Evolutionary conservation across 2,329 filamentous ascomycete species (phyloP).

Genomic region (Scedosporium dehoogii): DNA sequence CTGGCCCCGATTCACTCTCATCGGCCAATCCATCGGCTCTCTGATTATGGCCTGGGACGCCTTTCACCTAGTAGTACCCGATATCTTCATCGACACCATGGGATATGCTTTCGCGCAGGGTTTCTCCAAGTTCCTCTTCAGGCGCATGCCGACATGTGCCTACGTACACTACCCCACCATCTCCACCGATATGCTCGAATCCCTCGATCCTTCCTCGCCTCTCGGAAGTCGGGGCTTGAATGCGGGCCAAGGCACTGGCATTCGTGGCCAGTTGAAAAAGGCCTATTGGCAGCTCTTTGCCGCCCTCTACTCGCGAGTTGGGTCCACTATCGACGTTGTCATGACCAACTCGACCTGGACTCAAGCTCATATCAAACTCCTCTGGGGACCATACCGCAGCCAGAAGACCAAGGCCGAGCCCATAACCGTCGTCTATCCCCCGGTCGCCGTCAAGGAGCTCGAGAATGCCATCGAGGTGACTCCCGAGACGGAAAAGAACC

Average conservation of each 20-base stretch:
- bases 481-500: conserved; percentile 53
- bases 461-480: conserved; percentile 65
- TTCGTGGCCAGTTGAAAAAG: conserved; percentile 62
- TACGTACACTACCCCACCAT: conserved; percentile 99
- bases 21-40: conserved; percentile 89
- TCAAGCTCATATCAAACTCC: conserved; percentile 64
- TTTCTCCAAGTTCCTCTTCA: conserved; percentile 74
- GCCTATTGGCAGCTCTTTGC: conserved; percentile 85
- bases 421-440: conserved; percentile 78
- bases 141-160: conserved; percentile 69
- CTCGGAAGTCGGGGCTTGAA: conserved; percentile 65
- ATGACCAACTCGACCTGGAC: conserved; percentile 99
- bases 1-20: conserved; percentile 85
- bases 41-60: conserved; percentile 83
- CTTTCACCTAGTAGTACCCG: conserved; percentile 81
- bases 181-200: conserved; percentile 91
- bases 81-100: conserved; percentile 96
- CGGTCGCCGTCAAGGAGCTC: conserved; percentile 81
- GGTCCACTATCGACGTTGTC: conserved; percentile 77
- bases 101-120: conserved; percentile 89
- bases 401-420: conserved; percentile 33
- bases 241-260: conserved; percentile 67
- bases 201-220: conserved; percentile 53
- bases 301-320: conserved; percentile 69
- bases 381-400: conserved; percentile 60